Base-by-base conservation (phyloP, 2,329 filamentous ascomycete genomes). In the Aureobasidium sp. region DNA sequence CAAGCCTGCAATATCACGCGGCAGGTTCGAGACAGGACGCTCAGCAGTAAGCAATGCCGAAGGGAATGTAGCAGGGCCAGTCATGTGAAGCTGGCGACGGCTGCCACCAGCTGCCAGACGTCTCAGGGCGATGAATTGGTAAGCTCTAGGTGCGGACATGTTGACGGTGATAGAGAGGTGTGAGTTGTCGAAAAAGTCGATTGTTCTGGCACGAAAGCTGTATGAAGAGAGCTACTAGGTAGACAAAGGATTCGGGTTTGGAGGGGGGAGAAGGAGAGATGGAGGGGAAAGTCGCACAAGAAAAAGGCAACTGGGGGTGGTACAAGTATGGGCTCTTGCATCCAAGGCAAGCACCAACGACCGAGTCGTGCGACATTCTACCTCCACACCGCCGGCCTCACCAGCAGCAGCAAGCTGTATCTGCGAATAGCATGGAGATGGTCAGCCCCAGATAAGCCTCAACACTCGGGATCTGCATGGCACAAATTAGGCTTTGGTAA, bases 41-140 rank as follows among this genome's bases (percentile, higher is more conserved):
- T 83, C 81, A 35, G 77, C 72, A 70, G 68, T 79, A 68, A 72
- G 76, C 73, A 77, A 74, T 68, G 71, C 77, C 66, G 74, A 82
- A 68, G 75, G 76, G 64, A 80, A 83, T 56, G 82, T 82, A 31
- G 82, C 77, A 42, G 80, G 79, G 60, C 83, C 83, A 39, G 84
- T 86, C 75, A 85, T 84, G 74, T 82, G 81, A 54, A 86, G 78
- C 62, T 73, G 71, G 66, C 84, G 83, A 62, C 75, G 69, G 44
- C 52, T 63, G 64, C 68, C 72, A 67, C 69, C 72, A 52, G 69
- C 69, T 67, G 74, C 71, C 62, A 77, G 68, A 65, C 72, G 75
- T 65, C 70, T 72, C 63, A 79, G 72, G 67, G 75, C 75, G 66
- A 75, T 74, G 65, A 74, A 70, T 63, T 75, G 73, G 62, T 74